Base-by-base conservation (phyloP, 164 flowering plant species). In the Macadamia tetraphylla region DNA sequence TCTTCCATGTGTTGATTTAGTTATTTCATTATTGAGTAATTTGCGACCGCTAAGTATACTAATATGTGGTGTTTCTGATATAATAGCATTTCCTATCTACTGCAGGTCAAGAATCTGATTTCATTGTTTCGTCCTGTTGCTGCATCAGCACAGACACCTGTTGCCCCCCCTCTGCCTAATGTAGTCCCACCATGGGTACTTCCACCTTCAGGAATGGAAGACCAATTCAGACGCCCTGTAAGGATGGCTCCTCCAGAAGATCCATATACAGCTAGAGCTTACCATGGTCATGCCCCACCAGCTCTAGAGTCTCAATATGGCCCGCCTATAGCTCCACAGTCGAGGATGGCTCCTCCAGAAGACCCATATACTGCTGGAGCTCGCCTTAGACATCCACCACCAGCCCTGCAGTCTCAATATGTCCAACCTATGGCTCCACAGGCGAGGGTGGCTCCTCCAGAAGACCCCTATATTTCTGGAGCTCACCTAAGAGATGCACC, bases 21-120 rank as follows among this genome's bases (percentile, higher is more conserved):
- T 35, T 7, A 60, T 31, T 1, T 60, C 40, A 6, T 31, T 60
- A 6, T 31, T 3, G 4, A 31, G 32, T 31, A 31, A 13, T 60
- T 31, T 31, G 40, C 40, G 3, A 35, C 40, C 5, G 3, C 40
- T 5, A 35, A 35, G 40, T 35, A 35, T 35, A 35, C 40, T 2
- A 35, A 35, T 35, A 2, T 8, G 13, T 46, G 8, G 23, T 35
- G 29, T 60, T 23, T 55, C 35, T 57, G 44, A 59, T 13, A 1
- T 53, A 29, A 35, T 51, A 3, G 53, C 10, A 12, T 43, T 66
- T 32, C 29, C 13, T 56, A 14, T 52, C 62, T 64, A 59, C 58
- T 76, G 71, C 76, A 82, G 85, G 83, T 82, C 43, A 65, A 43
- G 49, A 67, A 64, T 64, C 67, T 82, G 53, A 63, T 75, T 57